Conservation (phyloP, 495 filamentous ascomycete genomes). For the Extremus antarcticus region DNA sequence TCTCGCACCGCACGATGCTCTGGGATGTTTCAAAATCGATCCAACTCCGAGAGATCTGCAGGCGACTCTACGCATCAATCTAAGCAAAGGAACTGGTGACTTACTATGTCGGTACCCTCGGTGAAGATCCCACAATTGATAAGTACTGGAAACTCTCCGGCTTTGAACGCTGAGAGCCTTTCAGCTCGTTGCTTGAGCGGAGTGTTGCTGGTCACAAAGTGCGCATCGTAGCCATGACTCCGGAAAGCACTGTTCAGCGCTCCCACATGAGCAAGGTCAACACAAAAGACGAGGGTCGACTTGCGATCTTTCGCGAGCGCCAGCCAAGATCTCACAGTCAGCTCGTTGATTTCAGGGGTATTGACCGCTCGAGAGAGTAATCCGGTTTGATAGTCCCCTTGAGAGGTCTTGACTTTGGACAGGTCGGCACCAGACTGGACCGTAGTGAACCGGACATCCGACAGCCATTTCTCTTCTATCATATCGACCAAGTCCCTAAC, state of each 20-base stretch:
- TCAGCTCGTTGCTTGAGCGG: conserved; percentile 50
- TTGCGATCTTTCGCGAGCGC: conserved; percentile 59
- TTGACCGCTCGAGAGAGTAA: conserved; percentile 74
- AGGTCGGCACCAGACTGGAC: conserved; percentile 73
- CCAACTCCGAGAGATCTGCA: too few relatives aligned
- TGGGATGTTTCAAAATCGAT: too few relatives aligned
- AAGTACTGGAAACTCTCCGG: conserved; percentile 71
- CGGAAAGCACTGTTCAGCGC: conserved; percentile 67
- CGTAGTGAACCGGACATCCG: conserved; percentile 84
- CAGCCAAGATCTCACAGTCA: conserved; percentile 76
- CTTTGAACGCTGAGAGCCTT: conserved; percentile 60
- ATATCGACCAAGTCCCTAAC: conserved; percentile 84
- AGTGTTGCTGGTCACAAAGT: conserved; percentile 73
- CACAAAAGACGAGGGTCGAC: conserved; percentile 88
- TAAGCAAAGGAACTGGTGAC: background rate
- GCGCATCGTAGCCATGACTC: conserved; percentile 65
- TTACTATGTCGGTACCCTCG: conserved; percentile 78
- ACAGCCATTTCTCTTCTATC: conserved; percentile 79
- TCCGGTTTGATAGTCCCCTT: conserved; percentile 65
- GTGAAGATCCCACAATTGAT: conserved; percentile 95
- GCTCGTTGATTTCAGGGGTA: conserved; percentile 61
- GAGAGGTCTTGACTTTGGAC: conserved; percentile 49
- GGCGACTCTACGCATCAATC: too few relatives aligned
- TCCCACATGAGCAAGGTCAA: conserved; percentile 69
- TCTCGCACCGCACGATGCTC: too few relatives aligned